A percentile compares a stretch with the other conserved stretches of the same genome.
These are phyloP conservation scores for Breynia disticha DNA, from an alignment of 441 rosid species.

Conservation along the genomic window DNA sequence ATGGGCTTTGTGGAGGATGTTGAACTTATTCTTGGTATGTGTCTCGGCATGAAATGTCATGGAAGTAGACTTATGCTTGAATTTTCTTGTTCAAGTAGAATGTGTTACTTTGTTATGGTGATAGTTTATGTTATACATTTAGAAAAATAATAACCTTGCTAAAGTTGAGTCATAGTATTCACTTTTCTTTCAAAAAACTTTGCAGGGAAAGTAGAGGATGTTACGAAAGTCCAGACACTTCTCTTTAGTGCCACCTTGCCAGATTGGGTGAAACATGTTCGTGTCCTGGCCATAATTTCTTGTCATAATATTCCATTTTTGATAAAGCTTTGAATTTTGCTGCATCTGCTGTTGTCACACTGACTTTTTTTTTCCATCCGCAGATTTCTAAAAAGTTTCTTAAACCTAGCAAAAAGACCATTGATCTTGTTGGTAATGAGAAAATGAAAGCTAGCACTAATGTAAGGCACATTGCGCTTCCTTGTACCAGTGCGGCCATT, in stretches of 20 bases:
- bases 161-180: neutral
- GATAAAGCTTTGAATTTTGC: neutral
- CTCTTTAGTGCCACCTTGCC: conserved; percentile 97
- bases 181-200: conserved; percentile 5
- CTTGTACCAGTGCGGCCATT: conserved; percentile 64
- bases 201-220: conserved; percentile 80
- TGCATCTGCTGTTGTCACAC: neutral
- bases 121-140: neutral
- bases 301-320: neutral
- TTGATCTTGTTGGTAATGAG: conserved; percentile 95
- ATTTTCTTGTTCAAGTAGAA: neutral
- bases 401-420: conserved; percentile 59
- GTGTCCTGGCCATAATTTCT: conserved; percentile 18
- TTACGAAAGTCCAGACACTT: conserved; percentile 86
- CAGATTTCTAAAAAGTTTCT: conserved; percentile 74
- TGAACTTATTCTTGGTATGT: conserved; percentile 73
- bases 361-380: conserved; percentile 6
- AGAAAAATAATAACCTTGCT: too few species aligned
- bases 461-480: conserved; percentile 81
- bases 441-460: conserved; percentile 91
- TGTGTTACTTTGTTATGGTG: neutral
- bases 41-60: neutral
- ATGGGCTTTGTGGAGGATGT: conserved; percentile 99
- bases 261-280: conserved; percentile 74
- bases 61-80: neutral